These are phyloP conservation scores for Suillus sp. DNA, from an alignment of 768 basidiomycete genomes.

Conservation along the genomic window DNA sequence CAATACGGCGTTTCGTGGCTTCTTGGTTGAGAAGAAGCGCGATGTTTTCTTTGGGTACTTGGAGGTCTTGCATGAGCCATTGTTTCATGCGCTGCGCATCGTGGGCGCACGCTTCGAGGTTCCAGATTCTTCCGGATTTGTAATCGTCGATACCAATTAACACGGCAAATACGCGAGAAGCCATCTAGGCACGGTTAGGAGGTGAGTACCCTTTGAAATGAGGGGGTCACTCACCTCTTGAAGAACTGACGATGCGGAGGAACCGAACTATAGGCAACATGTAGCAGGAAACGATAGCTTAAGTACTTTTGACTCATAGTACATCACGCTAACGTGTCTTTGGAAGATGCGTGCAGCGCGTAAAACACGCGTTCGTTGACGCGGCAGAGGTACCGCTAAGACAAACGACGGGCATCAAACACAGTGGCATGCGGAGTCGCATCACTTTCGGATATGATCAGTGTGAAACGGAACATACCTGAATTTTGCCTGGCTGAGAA, in stretches of 20 bases:
- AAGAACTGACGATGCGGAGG: slow-evolving; percentile 12
- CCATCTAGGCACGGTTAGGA: slow-evolving; percentile 35
- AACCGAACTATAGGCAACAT: slow-evolving; percentile 15
- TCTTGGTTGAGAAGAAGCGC: slow-evolving; percentile 56
- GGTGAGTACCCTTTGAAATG: slow-evolving; percentile 6
- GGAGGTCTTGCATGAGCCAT: slow-evolving; percentile 58
- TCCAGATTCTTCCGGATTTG: slow-evolving; percentile 64
- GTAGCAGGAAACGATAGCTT: slow-evolving; percentile 1
- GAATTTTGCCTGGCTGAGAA: background rate
- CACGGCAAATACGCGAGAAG: slow-evolving; percentile 59
- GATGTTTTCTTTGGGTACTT: slow-evolving; percentile 61
- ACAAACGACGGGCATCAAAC: slow-evolving; percentile 10
- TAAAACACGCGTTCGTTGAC: slow-evolving; percentile 11
- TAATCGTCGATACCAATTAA: slow-evolving; percentile 72
- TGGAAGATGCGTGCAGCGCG: background rate
- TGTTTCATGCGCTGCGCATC: slow-evolving; percentile 61
- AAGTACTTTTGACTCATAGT: slow-evolving; percentile 1
- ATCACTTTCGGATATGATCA: slow-evolving; percentile 8
- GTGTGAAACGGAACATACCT: background rate
- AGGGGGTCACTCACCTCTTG: slow-evolving; percentile 16
- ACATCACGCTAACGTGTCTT: background rate
- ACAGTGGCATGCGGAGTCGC: background rate
- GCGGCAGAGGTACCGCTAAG: slow-evolving; percentile 13
- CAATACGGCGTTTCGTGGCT: slow-evolving; percentile 63
- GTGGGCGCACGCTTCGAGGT: slow-evolving; percentile 64